Conservation (phyloP, 148 eudicot genomes). For the Diospyros lotus region DNA sequence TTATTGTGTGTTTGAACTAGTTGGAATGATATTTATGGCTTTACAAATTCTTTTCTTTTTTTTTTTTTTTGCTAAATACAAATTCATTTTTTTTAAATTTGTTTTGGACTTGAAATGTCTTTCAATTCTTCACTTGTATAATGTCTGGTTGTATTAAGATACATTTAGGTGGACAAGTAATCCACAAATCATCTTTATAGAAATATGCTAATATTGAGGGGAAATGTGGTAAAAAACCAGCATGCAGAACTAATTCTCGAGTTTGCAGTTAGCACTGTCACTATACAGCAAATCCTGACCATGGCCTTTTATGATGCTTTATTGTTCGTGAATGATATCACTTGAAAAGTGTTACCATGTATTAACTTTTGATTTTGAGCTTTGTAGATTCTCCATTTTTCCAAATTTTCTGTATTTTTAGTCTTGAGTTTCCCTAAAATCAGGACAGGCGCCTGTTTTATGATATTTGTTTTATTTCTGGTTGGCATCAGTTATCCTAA, state of each 20-base stretch:
- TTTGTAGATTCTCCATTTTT: not conserved
- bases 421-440: not conserved
- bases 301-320: not conserved
- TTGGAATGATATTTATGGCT: too few species aligned
- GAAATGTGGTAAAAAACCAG: not conserved
- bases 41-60: too few species aligned
- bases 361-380: not conserved
- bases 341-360: not conserved
- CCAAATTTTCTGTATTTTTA: not conserved
- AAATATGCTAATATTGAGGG: not conserved
- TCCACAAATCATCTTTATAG: not conserved
- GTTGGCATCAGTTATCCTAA: conserved; percentile 71
- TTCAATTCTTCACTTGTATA: too few species aligned
- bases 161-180: not conserved
- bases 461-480: not conserved
- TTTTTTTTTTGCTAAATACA: too few species aligned
- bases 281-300: not conserved
- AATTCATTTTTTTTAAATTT: too few species aligned
- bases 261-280: not conserved
- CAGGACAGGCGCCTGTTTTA: not conserved
- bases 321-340: not conserved
- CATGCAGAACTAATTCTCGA: not conserved
- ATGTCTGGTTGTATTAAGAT: too few species aligned
- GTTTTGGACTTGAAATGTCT: too few species aligned
- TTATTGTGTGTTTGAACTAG: too few species aligned